Evolutionary conservation across 1,284 basidiomycete species (phyloP).

Genomic region (Trichosporon sp.): DNA sequence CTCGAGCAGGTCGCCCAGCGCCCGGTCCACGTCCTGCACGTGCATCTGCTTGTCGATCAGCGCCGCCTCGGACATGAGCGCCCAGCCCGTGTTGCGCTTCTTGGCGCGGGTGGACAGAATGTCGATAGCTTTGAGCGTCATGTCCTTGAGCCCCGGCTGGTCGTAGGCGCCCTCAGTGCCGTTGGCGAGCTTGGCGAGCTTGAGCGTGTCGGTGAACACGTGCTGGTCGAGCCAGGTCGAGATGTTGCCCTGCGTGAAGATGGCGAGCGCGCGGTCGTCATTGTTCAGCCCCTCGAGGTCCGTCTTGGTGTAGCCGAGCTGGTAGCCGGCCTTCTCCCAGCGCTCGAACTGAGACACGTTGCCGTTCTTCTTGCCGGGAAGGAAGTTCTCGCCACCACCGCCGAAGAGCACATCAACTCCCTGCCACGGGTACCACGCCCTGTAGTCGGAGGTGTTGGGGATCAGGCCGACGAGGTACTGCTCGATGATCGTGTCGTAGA

Average conservation of each 20-base stretch:
- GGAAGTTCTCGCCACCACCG: conserved; percentile 55
- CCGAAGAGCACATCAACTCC: conserved; percentile 55
- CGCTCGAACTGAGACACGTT: conserved; percentile 55
- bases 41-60: conserved; percentile 58
- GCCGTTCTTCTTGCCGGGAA: conserved; percentile 47
- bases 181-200: conserved; percentile 41
- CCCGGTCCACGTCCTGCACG: conserved; percentile 56
- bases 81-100: conserved; percentile 52
- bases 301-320: conserved; percentile 54
- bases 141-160: conserved; percentile 58
- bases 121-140: conserved; percentile 58
- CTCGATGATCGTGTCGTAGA: conserved; percentile 53
- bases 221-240: conserved; percentile 57
- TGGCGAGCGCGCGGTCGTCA: conserved; percentile 53
- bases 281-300: conserved; percentile 51
- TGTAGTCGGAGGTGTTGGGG: conserved; percentile 43
- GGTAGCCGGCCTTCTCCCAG: conserved; percentile 54
- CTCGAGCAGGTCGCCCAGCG: conserved; percentile 58
- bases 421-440: conserved; percentile 51
- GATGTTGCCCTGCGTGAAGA: conserved; percentile 56
- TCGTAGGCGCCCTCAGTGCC: conserved; percentile 50
- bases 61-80: conserved; percentile 59
- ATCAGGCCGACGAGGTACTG: conserved; percentile 55
- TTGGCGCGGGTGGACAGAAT: conserved; percentile 54
- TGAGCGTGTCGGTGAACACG: conserved; percentile 53